Percentiles rank a stretch among this genome's conserved stretches.
phyloP scores from a whole-genome alignment of 2,329 filamentous ascomycete genomes.

The Drechmeria coniospora region DNA sequence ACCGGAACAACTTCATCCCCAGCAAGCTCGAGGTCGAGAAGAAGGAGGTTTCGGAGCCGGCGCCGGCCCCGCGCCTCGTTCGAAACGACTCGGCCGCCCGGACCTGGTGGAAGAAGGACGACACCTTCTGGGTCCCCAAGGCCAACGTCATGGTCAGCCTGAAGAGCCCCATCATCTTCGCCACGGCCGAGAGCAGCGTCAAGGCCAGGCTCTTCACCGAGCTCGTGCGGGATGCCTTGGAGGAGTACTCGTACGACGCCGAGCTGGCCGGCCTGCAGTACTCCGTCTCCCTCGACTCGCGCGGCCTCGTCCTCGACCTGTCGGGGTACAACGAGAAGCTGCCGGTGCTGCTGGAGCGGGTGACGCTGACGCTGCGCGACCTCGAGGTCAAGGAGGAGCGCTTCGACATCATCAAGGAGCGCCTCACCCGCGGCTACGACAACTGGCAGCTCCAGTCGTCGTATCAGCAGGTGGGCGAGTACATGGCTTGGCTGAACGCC shows the following conservation, averaged over 20 bases:
- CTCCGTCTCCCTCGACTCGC: constrained; percentile 53
- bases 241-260: constrained; percentile 91
- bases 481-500: constrained; percentile 62
- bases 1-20: constrained; percentile 91
- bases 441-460: constrained; percentile 84
- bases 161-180: constrained; percentile 62
- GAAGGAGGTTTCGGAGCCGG: constrained; percentile 67
- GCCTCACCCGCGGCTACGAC: constrained; percentile 56
- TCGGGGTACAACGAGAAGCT: constrained; percentile 96
- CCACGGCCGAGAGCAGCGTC: constrained; percentile 63
- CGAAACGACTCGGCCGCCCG: constrained; percentile 68
- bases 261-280: constrained; percentile 85
- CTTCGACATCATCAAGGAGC: constrained; percentile 84
- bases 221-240: constrained; percentile 73
- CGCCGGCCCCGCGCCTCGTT: constrained; percentile 62
- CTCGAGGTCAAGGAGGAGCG: constrained; percentile 73
- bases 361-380: constrained; percentile 69
- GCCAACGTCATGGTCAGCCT: constrained; percentile 73
- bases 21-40: constrained; percentile 88
- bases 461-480: constrained; percentile 76
- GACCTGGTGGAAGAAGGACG: constrained; percentile 97
- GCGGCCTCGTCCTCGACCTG: constrained; percentile 64
- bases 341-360: constrained; percentile 75
- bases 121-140: constrained; percentile 96
- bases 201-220: constrained; percentile 71